Base-by-base conservation (phyloP, 306 rosid genomes). In the Canavalia gladiata region DNA sequence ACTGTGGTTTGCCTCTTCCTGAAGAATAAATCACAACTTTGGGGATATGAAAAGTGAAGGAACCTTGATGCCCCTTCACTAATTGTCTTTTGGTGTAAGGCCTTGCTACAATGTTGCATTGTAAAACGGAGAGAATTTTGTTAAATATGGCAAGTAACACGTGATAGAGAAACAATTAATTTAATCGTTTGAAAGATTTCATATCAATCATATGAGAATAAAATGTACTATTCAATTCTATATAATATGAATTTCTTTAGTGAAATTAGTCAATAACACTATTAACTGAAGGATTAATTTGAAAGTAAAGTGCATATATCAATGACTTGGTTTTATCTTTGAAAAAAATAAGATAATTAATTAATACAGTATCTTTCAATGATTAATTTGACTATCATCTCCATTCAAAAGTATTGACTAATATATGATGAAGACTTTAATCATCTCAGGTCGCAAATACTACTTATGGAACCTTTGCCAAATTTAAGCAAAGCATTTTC, bases 1-100 rank as follows among this genome's bases (percentile, higher is more conserved):
- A 89, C 94, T 1, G 94, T 82, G 9, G 82, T 84, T 76, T 91
- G 94, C 80, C 91, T 85, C 75, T 91, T 89, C 68, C 69, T 81
- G 8, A 88, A 85, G 30, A 82, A 80, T 55, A 81, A 67, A 64
- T 52, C 47, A 13, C 35, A 65, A 12, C 49, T 47, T 69, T 2
- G 47, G 54, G 28, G 28, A 31, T 50, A 8, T 13, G 47, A 30
- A 42, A 69, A 52, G 74, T 37, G 58, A 47, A 9, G 8, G 58
- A 68, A 56, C 52, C 4, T 55, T 59, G 62, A 37, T 57, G 28
- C 5, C 5, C 55, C 25, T 28, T 34, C 12, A 45, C 55, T 42
- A 50, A 2, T 28, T 28, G 1, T 68, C 37, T 46, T 18, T 12
- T 33, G 33, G 33, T 11, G 13, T 43, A 72, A 12, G 29, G 69